Evolutionary conservation across 257 asterid species (phyloP), one percentile per base, ranked within the genome.

Genomic region (Perilla frutescens): DNA sequence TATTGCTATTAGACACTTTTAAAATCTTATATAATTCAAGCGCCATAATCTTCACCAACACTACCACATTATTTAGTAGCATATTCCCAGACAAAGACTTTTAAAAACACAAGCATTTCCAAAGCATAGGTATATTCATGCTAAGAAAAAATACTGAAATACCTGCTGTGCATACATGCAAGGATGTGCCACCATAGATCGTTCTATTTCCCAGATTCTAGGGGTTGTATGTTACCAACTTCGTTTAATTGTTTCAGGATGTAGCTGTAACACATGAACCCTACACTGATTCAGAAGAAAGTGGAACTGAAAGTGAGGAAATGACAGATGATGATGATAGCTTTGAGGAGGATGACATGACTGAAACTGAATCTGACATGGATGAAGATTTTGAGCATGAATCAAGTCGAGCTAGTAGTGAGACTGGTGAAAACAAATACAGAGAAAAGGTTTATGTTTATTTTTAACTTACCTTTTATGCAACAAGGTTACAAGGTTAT

Each of bases 281-380:
- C 37, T 95, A 95, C 80, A 86, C 99, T 54, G 97, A 95, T 71
- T 83, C 96, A 29, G 99, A 95, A 63, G 98, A 91, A 65, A 89
- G 88, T 80, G 97, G 87, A 66, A 87, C 92, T 72, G 98, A 87
- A 81, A 85, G 90, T 37, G 97, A 87, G 76, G 99, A 95, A 82
- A 83, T 91, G 70, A 86, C 91, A 47, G 99, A 93, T 76, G 96
- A 89, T 71, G 94, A 87, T 71, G 89, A 88, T 45, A 62, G 71
- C 56, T 70, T 41, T 83, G 93, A 86, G 6, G 91, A 80, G 50
- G 96, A 88, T 72, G 94, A 86, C 69, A 13, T 77, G 64, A 73
- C 75, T 72, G 92, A 90, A 68, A 81, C 89, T 74, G 90, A 78
- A 31, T 83, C 73, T 15, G 79, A 77, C 11, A 65, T 58, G 41